Percentiles rank a stretch among this genome's conserved stretches.
phyloP scores from a whole-genome alignment of 2,329 filamentous ascomycete genomes.

The Boeremia lycopersici region DNA sequence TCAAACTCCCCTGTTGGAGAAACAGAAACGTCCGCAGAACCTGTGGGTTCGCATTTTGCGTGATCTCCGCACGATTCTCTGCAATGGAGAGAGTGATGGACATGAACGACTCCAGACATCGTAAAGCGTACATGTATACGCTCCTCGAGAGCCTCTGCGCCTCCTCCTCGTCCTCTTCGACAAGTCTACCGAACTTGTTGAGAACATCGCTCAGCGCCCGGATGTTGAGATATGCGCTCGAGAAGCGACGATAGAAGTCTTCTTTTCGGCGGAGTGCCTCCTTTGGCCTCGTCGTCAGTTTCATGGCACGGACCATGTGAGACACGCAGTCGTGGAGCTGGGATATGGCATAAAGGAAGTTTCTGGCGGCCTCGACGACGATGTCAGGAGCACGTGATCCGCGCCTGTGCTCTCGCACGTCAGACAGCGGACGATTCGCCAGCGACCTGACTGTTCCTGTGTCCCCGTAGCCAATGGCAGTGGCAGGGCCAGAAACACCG shows the following conservation, averaged over 20 bases:
- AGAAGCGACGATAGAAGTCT: constrained; percentile 61
- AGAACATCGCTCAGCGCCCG: constrained; percentile 62
- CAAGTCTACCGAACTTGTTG: constrained; percentile 55
- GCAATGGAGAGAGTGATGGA: constrained; percentile 44
- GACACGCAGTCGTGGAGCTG: constrained; percentile 52
- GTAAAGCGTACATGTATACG: constrained; percentile 43
- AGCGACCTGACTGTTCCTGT: constrained; percentile 41
- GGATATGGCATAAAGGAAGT: constrained; percentile 61
- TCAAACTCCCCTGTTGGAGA: constrained; percentile 62
- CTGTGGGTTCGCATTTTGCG: constrained; percentile 61
- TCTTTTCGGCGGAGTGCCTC: constrained; percentile 48
- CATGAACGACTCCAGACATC: constrained; percentile 46
- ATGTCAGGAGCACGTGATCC: constrained; percentile 55
- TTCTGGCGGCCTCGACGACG: constrained; percentile 61
- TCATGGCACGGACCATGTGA: constrained; percentile 46
- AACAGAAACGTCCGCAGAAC: constrained; percentile 65
- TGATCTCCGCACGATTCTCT: constrained; percentile 53
- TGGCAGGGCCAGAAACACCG: constrained; percentile 41
- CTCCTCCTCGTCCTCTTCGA: constrained; percentile 58
- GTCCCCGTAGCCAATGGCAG: constrained; percentile 43
- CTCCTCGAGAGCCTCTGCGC: constrained; percentile 45
- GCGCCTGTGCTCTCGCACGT: constrained; percentile 61
- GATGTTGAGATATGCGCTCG: constrained; percentile 62
- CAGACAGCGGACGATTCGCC: constrained; percentile 60
- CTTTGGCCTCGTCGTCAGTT: constrained; percentile 50